Conservation (phyloP, 495 filamentous ascomycete species). For the Podospora comata region DNA sequence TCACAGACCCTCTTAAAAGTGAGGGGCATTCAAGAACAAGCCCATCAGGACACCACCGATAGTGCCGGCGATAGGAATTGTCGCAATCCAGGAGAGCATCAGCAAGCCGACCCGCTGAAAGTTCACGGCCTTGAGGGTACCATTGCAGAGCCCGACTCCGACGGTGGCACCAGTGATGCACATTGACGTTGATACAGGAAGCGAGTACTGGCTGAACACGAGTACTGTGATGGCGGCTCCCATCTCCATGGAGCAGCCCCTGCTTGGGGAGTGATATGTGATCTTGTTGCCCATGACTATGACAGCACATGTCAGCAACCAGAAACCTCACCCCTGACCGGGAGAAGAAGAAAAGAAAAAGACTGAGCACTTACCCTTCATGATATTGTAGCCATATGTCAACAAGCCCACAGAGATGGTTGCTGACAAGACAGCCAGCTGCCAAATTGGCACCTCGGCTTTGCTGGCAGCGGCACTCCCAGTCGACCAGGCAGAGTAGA, state of each 20-base stretch:
- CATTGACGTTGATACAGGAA: conserved; percentile 60
- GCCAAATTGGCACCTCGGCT: conserved; percentile 59
- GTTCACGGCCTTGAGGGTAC: conserved; percentile 56
- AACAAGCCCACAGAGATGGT: conserved; percentile 58
- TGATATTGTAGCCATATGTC: conserved; percentile 70
- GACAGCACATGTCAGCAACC: background rate
- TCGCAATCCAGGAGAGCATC: conserved; percentile 56
- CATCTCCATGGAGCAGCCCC: conserved; percentile 62
- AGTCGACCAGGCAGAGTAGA: conserved; percentile 62
- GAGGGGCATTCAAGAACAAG: conserved; percentile 56
- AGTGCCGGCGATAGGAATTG: conserved; percentile 56
- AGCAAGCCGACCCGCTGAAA: conserved; percentile 57
- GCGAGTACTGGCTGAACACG: conserved; percentile 32
- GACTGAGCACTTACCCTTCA: conserved; percentile 35
- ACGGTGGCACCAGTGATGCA: conserved; percentile 62
- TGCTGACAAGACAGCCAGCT: conserved; percentile 40
- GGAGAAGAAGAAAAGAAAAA: background rate
- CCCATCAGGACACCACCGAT: conserved; percentile 58
- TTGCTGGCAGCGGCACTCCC: conserved; percentile 51
- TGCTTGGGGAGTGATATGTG: conserved; percentile 64
- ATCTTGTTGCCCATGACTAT: conserved; percentile 61
- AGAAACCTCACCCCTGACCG: background rate
- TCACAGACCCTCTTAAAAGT: conserved; percentile 11
- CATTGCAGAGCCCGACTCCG: conserved; percentile 62
- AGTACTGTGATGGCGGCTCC: conserved; percentile 68